Conservation (phyloP, 2,329 filamentous ascomycete species). For the Pestalotiopsis fici region DNA sequence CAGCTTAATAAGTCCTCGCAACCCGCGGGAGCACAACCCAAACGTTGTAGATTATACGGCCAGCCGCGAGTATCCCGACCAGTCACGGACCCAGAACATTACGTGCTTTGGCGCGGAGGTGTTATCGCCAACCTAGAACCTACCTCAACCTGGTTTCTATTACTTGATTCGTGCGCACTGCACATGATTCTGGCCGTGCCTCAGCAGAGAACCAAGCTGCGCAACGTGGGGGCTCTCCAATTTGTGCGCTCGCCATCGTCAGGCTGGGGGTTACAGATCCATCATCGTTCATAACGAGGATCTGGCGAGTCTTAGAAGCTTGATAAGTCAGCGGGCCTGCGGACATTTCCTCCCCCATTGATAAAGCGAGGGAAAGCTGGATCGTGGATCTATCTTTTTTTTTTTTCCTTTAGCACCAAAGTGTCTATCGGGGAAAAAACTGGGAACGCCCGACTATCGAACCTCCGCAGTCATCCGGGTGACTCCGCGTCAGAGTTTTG, state of each 20-base stretch:
- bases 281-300: neutral
- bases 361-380: neutral
- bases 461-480: neutral
- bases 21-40: neutral
- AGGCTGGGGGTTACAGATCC: neutral
- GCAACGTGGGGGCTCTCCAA: constrained; percentile 1
- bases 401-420: neutral
- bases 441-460: neutral
- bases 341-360: neutral
- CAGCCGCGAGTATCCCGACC: neutral
- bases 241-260: neutral
- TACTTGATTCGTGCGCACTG: constrained; percentile 6
- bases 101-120: constrained; percentile 7
- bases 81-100: neutral
- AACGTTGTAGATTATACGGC: constrained; percentile 2
- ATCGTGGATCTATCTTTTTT: neutral
- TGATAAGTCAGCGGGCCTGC: neutral
- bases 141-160: constrained; percentile 6
- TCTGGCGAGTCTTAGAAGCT: neutral
- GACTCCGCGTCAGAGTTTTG: neutral
- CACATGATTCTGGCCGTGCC: neutral
- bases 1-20: neutral
- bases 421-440: neutral
- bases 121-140: constrained; percentile 2
- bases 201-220: neutral